phyloP scores from a whole-genome alignment of 2,329 filamentous ascomycete species.

The Coniochaeta pulveracea region DNA sequence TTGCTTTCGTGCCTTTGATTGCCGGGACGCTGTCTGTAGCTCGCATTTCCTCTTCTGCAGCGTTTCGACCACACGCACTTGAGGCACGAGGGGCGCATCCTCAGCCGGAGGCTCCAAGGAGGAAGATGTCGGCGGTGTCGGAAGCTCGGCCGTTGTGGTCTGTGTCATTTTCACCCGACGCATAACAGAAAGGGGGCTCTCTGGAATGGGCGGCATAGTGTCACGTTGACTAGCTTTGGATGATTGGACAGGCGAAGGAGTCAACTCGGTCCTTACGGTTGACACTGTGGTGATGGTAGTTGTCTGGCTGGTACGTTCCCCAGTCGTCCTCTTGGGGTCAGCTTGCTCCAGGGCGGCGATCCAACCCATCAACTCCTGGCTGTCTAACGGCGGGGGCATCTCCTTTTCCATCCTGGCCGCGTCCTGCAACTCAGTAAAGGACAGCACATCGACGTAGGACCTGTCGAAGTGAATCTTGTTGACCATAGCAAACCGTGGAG shows the following conservation, averaged over 20 bases:
- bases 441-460: constrained; percentile 54
- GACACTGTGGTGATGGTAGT: constrained; percentile 23
- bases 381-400: constrained; percentile 37
- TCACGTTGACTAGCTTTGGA: background rate
- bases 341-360: constrained; percentile 45
- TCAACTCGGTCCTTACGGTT: constrained; percentile 6
- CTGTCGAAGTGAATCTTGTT: constrained; percentile 71
- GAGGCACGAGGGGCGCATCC: too few relatives aligned
- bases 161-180: background rate
- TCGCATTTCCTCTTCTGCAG: too few relatives aligned
- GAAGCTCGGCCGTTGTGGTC: background rate
- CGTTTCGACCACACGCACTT: too few relatives aligned
- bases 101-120: background rate
- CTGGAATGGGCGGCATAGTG: background rate
- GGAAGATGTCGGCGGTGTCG: constrained; percentile 6
- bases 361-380: constrained; percentile 51
- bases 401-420: constrained; percentile 48
- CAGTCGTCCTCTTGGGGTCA: constrained; percentile 30
- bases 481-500: constrained; percentile 65
- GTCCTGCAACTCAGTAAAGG: constrained; percentile 58
- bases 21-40: background rate
- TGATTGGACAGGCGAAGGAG: constrained; percentile 7
- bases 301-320: constrained; percentile 33
- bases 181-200: background rate
- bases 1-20: background rate